Evolutionary conservation across 116 monocot species (phyloP), one percentile per base, ranked within the genome.

Genomic region (Papilionanthe hybrid): DNA sequence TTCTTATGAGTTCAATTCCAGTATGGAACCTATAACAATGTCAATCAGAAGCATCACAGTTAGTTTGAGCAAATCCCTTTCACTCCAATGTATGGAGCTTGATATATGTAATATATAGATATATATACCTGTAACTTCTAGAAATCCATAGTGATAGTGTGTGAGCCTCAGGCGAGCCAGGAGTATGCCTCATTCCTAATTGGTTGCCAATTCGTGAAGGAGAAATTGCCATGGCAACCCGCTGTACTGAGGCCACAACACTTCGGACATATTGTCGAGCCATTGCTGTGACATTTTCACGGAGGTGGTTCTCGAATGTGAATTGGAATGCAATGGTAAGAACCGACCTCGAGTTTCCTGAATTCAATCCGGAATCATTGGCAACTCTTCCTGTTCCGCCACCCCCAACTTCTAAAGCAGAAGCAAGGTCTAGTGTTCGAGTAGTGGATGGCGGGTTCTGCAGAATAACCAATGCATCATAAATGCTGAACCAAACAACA

Each of bases 271-370:
- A 94, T 37, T 98, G 94, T 5, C 94, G 81, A 10, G 98, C 98
- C 98, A 98, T 98, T 42, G 90, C 87, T 0, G 90, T 94, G 9
- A 98, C 94, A 81, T 80, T 93, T 17, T 98, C 98, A 1, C 83
- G 72, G 18, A 94, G 91, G 79, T 98, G 92, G 63, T 86, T 89
- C 73, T 94, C 94, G 72, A 80, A 98, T 18, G 90, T 84, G 44
- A 98, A 98, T 69, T 98, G 98, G 82, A 98, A 98, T 18, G 98
- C 98, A 57, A 98, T 94, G 4, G 93, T 98, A 42, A 98, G 86
- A 19, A 98, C 91, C 3, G 98, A 98, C 78, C 98, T 88, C 20
- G 78, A 41, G 68, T 88, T 95, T 83, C 76, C 85, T 4, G 79
- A 10, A 57, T 76, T 80, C n/a, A 90, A 53, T 27, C 75, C 66